Evolutionary conservation across 2,329 filamentous ascomycete genomes (phyloP), one percentile per base, ranked within the genome.

Genomic region (Fusarium sp.): DNA sequence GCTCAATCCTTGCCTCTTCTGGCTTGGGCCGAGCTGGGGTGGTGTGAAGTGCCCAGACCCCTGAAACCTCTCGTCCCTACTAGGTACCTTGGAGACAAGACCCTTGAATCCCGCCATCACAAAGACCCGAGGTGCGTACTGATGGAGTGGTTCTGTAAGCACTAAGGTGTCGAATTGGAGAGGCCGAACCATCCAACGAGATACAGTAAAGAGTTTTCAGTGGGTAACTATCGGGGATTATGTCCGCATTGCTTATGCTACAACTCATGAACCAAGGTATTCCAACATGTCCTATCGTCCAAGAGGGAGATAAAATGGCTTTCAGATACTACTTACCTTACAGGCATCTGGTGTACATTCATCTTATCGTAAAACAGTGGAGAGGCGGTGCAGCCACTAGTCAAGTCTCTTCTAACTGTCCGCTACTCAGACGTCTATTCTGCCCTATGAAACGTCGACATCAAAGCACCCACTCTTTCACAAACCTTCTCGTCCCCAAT

Each of bases 381-480:
- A 58, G 61, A 46, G 63, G 67, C 63, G 54, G 66, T 60, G 63
- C 67, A 69, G 42, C 38, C 46, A 44, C 39, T 29, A 35, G 18
- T n/a, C n/a, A 5, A 15, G 18, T n/a, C 13, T 15, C 11, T 33
- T 29, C 28, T 18, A 49, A 49, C 46, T 52, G 52, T 41, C 38
- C n/a, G n/a, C 37, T 53, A 21, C 50, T 39, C 16, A 52, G 41
- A 33, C 52, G 54, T 62, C 29, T 37, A 44, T 21, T 63, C 67
- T 69, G 68, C 68, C 68, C 68, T 70, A 71, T 68, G 60, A 68
- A 70, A 66, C 59, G 52, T 38, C 65, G 52, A 28, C 35, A 59
- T 46, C 37, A 11, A 26, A 57, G 38, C 37, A 65, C 24, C 68
- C 53, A 61, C 42, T 24, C 23, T 35, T 47, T 60, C 15, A 9